Conservation (phyloP, 2,329 filamentous ascomycete genomes). For the Karstenula rhodostoma region DNA sequence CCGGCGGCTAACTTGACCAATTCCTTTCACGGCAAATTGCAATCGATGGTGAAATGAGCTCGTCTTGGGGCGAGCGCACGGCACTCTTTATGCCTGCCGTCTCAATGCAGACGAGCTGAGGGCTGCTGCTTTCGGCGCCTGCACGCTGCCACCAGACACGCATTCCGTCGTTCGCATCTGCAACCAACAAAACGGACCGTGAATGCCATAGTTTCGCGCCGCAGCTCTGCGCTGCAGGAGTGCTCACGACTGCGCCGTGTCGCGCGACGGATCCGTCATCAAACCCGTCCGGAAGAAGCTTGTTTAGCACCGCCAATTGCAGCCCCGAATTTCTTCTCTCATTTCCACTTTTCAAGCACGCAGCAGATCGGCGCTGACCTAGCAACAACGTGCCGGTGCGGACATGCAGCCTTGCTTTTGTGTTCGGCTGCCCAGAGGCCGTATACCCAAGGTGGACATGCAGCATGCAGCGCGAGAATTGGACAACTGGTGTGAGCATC, state of each 20-base stretch:
- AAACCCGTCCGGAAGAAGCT: constrained; percentile 30
- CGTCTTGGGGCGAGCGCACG: background rate
- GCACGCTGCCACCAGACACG: constrained; percentile 1
- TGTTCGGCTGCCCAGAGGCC: background rate
- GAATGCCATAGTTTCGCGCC: background rate
- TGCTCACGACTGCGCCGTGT: background rate
- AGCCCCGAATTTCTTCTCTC: constrained; percentile 4
- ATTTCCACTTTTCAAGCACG: constrained; percentile 48
- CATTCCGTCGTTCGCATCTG: background rate
- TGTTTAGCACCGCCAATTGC: constrained; percentile 37
- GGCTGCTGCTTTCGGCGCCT: constrained; percentile 7
- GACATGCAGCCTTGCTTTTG: constrained; percentile 2
- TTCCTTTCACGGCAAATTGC: background rate
- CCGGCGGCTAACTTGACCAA: constrained; percentile 11
- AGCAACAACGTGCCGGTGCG: background rate
- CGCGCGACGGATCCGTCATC: constrained; percentile 27
- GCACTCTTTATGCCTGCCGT: background rate
- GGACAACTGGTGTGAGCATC: background rate
- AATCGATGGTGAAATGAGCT: constrained; percentile 15
- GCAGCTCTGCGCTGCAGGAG: background rate
- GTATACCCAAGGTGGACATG: background rate
- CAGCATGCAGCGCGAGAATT: constrained; percentile 3
- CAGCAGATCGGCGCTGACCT: constrained; percentile 13
- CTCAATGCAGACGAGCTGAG: background rate
- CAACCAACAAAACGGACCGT: background rate